These are phyloP conservation scores for Solanum virginianum DNA, from an alignment of 257 asterid species.

Conservation along the genomic window DNA sequence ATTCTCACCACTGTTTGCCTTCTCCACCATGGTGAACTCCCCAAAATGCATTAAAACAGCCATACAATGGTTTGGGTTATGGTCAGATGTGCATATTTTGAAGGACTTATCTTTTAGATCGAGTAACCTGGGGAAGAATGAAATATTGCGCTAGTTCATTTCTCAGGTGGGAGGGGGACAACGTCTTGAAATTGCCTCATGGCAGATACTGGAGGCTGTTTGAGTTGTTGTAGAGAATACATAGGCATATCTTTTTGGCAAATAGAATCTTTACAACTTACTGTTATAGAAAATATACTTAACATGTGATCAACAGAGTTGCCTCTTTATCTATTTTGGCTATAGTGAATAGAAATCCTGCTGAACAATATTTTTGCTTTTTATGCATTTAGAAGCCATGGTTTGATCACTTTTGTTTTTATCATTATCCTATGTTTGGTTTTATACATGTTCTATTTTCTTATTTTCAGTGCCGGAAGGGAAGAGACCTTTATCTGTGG, in stretches of 20 bases:
- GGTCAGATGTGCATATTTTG: not conserved
- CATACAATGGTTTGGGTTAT: not conserved
- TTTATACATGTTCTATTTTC: not conserved
- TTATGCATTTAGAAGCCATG: not conserved
- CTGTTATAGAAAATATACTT: not conserved
- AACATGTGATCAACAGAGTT: not conserved
- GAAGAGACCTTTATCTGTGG: slow-evolving; percentile 91
- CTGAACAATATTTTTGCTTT: not conserved
- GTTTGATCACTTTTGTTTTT: not conserved
- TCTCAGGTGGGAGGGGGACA: not conserved
- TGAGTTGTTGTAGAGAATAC: not conserved
- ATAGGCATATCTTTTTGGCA: not conserved
- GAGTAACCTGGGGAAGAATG: not conserved
- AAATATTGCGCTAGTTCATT: not conserved
- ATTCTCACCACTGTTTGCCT: not conserved
- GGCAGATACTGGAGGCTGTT: not conserved
- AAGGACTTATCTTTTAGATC: not conserved
- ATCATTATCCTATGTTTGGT: not conserved
- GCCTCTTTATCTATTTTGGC: not conserved
- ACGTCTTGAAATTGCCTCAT: not conserved
- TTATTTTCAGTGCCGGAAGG: slow-evolving; percentile 79
- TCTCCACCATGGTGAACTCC: not conserved
- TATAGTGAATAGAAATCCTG: not conserved
- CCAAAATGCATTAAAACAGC: not conserved
- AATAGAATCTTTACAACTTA: not conserved